Base-by-base conservation (phyloP, 1,284 basidiomycete genomes). In the Tilletia walkeri region DNA sequence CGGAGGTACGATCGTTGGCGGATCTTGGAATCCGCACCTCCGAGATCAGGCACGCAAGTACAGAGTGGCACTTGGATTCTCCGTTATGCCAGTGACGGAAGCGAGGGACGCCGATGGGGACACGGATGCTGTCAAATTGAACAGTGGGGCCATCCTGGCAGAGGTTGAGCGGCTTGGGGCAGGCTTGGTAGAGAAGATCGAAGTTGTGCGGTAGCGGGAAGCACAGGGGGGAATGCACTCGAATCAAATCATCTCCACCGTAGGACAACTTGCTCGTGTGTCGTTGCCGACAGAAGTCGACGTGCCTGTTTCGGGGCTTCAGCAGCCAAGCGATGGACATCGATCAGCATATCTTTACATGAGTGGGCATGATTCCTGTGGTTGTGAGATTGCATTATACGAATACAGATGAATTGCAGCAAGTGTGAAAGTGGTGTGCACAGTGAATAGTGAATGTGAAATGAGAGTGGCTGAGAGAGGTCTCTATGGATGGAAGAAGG, bases 91-190 rank as follows among this genome's bases (percentile, higher is more conserved):
- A n/a, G n/a, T 49, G 72, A 63, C 85, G 73, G 12, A 24, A 1
- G 66, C 65, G 47, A 7, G 41, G 53, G n/a, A 48, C 68, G 53
- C 67, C 20, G 66, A 49, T 18, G 36, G 69, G 84, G 74, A 89
- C 89, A 69, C 81, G 85, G 76, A 88, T 86, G 6, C 81, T n/a
- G 91, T 96, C 0, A 79, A 85, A 20, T 84, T 96, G 70, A 95
- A 97, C 83, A 88, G 88, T 78, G 83, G 84, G 9, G 89, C 89
- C 0, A 84, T 97, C 3, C 77, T 95, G 49, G 86, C 86, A 7
- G 95, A 98, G 85, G 89, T 97, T 54, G 87, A 90, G 80, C 86
- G 94, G 49, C 80, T 97, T 68, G 94, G 93, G 1, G 80, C 86
- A 38, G 92, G 91, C 0, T 79, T 97, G 56, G 85, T 97, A 1